phyloP scores from a whole-genome alignment of 352 stramenopile species.

The Elongisporangium senticosum region DNA sequence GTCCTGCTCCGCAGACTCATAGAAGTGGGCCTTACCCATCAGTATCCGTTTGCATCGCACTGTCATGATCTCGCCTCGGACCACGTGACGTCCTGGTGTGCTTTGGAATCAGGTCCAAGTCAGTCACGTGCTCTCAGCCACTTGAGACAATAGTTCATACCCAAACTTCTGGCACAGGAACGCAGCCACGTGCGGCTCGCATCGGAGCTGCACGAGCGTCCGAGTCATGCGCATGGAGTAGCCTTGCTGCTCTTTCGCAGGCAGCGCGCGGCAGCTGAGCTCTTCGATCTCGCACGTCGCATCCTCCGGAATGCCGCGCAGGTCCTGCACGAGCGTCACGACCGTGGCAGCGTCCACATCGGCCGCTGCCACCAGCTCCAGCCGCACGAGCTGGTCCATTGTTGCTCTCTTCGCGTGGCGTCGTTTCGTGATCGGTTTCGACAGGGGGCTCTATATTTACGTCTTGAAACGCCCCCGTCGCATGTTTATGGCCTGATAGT shows the following conservation, averaged over 20 bases:
- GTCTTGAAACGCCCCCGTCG: not conserved
- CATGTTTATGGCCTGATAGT: not conserved
- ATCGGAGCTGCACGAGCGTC: slow-evolving; percentile 27
- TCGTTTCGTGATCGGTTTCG: slow-evolving; percentile 1
- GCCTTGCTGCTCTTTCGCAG: not conserved
- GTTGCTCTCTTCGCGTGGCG: not conserved
- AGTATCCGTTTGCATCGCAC: slow-evolving; percentile 37
- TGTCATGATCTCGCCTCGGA: slow-evolving; percentile 42
- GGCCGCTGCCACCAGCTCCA: slow-evolving; percentile 39
- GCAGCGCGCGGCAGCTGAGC: slow-evolving; percentile 14
- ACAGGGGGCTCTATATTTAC: not conserved
- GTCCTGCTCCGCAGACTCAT: too few relatives aligned
- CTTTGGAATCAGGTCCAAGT: not conserved
- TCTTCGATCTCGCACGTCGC: slow-evolving; percentile 51
- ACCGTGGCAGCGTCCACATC: slow-evolving; percentile 28
- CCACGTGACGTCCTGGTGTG: slow-evolving; percentile 29
- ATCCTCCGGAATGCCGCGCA: slow-evolving; percentile 30
- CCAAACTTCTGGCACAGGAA: slow-evolving; percentile 63
- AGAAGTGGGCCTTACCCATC: slow-evolving; percentile 8
- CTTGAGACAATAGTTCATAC: slow-evolving; percentile 9
- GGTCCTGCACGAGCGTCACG: slow-evolving; percentile 39
- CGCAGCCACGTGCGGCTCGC: slow-evolving; percentile 34
- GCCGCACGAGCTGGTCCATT: slow-evolving; percentile 34
- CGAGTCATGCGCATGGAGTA: not conserved
- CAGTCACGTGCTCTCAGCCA: not conserved